Base-by-base conservation (phyloP, 2,329 filamentous ascomycete species). In the Aspergillus persii region DNA sequence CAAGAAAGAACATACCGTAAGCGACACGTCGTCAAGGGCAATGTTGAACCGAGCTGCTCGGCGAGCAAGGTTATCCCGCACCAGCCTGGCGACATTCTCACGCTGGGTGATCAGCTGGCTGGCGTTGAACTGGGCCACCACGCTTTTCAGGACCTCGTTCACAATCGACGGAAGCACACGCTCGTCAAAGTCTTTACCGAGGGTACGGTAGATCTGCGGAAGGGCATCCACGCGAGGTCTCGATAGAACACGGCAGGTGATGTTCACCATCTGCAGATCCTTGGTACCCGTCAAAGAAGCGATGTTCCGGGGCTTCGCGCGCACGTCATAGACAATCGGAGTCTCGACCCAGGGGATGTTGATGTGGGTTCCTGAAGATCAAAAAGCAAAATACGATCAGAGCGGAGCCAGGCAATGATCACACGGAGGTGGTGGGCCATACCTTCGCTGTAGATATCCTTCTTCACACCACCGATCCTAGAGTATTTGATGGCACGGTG, bases 211-310 rank as follows among this genome's bases (percentile, higher is more conserved):
- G 73, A 99, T 99, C 80, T 96, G 92, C 18, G 95, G 95, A 47
- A 99, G 86, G 33, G 93, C 90, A 66, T 91, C 87, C 71, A 99
- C 82, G 59, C 92, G 87, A 58, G 95, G 95, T 69, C 92, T 85
- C 60, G 94, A 97, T 55, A 99, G 90, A 60, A 99, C 95, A 91
- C 95, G 94, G 80, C 95, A 99, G 74, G 94, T 99, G 76, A 99
- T 98, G 86, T 99, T 99, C 75, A 98, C 95, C 95, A 99, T 99
- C 83, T 99, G 95, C 79, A 99, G 82, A 80, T 99, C 95, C 84
- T 99, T 99, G 74, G 95, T 99, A 69, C 95, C 95, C 61, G 95
- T 99, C 67, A 99, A 86, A 66, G 95, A 98, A 67, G 95, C 90
- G 69, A 99, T 93, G 73, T 96, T 97, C 76, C 95, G 89, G 71